phyloP scores from a whole-genome alignment of 2,329 filamentous ascomycete species.

The Neofusicoccum laricinum region DNA sequence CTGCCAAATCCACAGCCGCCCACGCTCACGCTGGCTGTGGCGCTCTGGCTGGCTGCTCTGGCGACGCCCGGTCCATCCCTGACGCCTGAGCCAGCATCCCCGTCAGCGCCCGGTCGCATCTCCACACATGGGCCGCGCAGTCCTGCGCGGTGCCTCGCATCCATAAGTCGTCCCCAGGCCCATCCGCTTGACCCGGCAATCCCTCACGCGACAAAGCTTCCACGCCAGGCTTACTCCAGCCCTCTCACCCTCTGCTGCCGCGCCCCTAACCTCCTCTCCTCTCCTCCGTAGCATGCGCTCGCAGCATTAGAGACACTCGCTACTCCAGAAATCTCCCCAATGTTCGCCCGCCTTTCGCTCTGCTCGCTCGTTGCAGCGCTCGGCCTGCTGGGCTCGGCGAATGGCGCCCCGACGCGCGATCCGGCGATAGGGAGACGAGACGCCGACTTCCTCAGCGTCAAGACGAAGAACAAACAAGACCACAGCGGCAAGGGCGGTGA shows the following conservation, averaged over 20 bases:
- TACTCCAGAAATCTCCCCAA: background rate
- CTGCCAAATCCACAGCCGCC: background rate
- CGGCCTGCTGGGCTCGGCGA: background rate
- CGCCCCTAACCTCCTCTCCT: background rate
- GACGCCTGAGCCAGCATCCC: background rate
- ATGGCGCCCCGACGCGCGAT: background rate
- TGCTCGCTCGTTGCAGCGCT: slow-evolving; percentile 9
- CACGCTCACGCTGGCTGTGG: background rate
- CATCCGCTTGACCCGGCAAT: slow-evolving; percentile 8
- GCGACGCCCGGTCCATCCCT: background rate
- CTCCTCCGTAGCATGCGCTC: slow-evolving; percentile 6
- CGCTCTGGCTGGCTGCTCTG: background rate
- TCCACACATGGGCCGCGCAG: slow-evolving; percentile 5
- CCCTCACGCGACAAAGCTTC: slow-evolving; percentile 13
- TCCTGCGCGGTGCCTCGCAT: slow-evolving; percentile 2
- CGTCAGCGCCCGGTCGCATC: slow-evolving; percentile 9
- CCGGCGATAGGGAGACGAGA: slow-evolving; percentile 15
- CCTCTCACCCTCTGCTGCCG: background rate
- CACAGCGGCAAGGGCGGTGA: slow-evolving; percentile 22
- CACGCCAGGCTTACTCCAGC: background rate
- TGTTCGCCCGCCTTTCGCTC: slow-evolving; percentile 15
- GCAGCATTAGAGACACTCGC: background rate
- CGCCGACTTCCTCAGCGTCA: slow-evolving; percentile 20
- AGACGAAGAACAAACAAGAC: slow-evolving; percentile 22
- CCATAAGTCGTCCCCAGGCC: background rate